These are phyloP conservation scores for Mytilinidion resinicola DNA, from an alignment of 495 filamentous ascomycete genomes.

Conservation along the genomic window DNA sequence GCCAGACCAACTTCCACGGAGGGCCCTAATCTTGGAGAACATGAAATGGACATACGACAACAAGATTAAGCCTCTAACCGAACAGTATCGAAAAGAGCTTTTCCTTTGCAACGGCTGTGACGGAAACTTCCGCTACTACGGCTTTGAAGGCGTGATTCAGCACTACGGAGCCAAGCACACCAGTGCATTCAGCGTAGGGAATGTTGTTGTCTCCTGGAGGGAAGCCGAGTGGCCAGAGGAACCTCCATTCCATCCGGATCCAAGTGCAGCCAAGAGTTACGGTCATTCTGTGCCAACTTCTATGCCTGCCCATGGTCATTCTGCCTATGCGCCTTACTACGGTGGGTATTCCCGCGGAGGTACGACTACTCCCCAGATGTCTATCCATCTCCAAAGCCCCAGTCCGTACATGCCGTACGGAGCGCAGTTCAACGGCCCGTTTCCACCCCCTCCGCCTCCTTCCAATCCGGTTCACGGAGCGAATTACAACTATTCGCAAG, in stretches of 20 bases:
- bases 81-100: conserved; percentile 55
- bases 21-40: conserved; percentile 65
- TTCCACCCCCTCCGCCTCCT: conserved; percentile 30
- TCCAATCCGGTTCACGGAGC: conserved; percentile 8
- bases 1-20: conserved; percentile 49
- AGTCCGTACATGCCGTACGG: conserved; percentile 39
- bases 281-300: conserved; percentile 28
- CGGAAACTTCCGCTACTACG: conserved; percentile 55
- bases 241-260: conserved; percentile 60
- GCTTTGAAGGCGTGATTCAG: conserved; percentile 70
- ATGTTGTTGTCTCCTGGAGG: conserved; percentile 64
- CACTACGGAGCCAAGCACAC: conserved; percentile 80
- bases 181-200: conserved; percentile 57
- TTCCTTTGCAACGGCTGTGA: conserved; percentile 67
- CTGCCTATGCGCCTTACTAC: conserved; percentile 22
- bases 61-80: conserved; percentile 62
- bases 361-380: conserved; percentile 27
- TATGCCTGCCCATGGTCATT: background rate
- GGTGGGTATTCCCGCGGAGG: conserved; percentile 35
- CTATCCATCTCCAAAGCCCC: conserved; percentile 30
- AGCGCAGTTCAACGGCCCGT: conserved; percentile 38
- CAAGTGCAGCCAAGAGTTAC: conserved; percentile 37
- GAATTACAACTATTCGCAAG: conserved; percentile 19
- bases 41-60: conserved; percentile 80
- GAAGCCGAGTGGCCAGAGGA: conserved; percentile 68